These are phyloP conservation scores for Erythrophleum ivorense DNA, from an alignment of 331 rosid species.

Conservation along the genomic window DNA sequence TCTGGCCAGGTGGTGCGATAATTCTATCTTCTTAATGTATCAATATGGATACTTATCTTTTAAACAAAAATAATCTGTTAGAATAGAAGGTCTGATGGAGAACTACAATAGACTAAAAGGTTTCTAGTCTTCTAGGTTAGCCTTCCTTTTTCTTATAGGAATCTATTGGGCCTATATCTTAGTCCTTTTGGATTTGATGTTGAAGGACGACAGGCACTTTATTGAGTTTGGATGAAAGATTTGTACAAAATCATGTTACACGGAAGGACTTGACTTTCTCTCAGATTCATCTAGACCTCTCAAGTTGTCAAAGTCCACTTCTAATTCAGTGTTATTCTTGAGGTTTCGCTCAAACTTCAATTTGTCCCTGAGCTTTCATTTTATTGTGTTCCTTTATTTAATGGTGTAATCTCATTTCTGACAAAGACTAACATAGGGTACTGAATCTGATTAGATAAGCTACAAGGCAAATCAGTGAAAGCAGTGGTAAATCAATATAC, in stretches of 20 bases:
- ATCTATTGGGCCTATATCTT: background rate
- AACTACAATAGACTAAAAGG: background rate
- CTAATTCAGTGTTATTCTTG: background rate
- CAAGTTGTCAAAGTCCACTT: background rate
- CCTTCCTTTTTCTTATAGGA: background rate
- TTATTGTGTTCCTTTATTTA: background rate
- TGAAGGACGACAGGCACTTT: background rate
- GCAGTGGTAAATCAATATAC: background rate
- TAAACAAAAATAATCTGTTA: background rate
- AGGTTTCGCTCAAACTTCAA: background rate
- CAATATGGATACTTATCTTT: background rate
- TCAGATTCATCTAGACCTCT: background rate
- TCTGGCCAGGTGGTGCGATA: background rate
- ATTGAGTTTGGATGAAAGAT: background rate
- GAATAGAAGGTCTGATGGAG: conserved; percentile 4
- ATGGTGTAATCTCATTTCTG: background rate
- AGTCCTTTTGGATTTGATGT: background rate
- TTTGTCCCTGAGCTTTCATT: background rate
- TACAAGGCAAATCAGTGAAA: background rate
- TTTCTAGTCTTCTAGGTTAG: background rate
- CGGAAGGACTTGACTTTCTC: background rate
- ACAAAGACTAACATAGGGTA: background rate
- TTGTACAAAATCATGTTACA: background rate
- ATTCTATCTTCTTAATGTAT: background rate
- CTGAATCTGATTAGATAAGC: background rate